A percentile compares a stretch with the other conserved stretches of the same genome.
Evolutionary conservation across 2,329 filamentous ascomycete genomes (phyloP).

Genomic region (Reticulascus tulasneorum): DNA sequence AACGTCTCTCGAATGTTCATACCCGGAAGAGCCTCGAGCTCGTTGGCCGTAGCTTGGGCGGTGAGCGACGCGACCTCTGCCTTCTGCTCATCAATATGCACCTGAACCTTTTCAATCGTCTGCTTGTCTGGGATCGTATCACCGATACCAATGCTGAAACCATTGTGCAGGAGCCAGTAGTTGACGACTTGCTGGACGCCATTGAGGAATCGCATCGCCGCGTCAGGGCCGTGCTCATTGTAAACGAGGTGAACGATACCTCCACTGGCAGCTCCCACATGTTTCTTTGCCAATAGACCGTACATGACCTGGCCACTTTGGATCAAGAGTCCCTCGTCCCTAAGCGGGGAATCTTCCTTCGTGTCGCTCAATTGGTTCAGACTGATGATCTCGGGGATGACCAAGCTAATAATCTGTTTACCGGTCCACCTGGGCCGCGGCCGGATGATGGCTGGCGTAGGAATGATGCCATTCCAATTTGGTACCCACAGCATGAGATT

Average conservation of each 20-base stretch:
- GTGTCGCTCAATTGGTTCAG: conserved; percentile 63
- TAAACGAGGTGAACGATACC: conserved; percentile 95
- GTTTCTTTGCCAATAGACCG: conserved; percentile 89
- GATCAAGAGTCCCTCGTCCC: conserved; percentile 77
- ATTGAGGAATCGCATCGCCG: conserved; percentile 93
- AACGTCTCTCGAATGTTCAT: conserved; percentile 99
- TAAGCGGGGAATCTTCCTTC: conserved; percentile 56
- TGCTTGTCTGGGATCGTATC: conserved; percentile 89
- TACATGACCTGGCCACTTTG: conserved; percentile 86
- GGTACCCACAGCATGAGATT: conserved; percentile 97
- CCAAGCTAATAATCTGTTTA: conserved; percentile 94
- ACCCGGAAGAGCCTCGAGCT: conserved; percentile 88
- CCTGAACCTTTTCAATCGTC: conserved; percentile 81
- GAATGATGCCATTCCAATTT: conserved; percentile 93
- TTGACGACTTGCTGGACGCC: conserved; percentile 91
- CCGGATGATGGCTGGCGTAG: conserved; percentile 89
- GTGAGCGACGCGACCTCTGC: conserved; percentile 73
- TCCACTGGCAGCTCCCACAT: conserved; percentile 81
- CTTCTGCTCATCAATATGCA: conserved; percentile 78
- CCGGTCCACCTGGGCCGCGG: conserved; percentile 93
- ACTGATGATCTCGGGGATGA: conserved; percentile 84
- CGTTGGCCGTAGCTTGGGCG: conserved; percentile 73
- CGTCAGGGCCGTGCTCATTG: conserved; percentile 85
- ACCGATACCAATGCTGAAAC: conserved; percentile 97
- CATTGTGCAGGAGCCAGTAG: conserved; percentile 95